These are phyloP conservation scores for Taiwanofungus camphoratus DNA, from an alignment of 1,284 basidiomycete genomes.

Conservation along the genomic window DNA sequence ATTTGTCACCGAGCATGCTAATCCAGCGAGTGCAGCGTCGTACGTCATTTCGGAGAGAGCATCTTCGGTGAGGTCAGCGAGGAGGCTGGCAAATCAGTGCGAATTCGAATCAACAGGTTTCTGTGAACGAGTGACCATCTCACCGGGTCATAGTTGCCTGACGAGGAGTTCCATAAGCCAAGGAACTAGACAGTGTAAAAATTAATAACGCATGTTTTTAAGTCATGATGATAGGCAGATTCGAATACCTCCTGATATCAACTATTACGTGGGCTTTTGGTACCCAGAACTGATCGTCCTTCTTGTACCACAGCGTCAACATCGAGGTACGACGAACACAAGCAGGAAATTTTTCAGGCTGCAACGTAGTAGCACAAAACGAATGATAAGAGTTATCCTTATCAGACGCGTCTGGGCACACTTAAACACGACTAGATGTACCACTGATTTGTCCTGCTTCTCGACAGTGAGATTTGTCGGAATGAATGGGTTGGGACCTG, in stretches of 20 bases:
- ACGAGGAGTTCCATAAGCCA: constrained; percentile 23
- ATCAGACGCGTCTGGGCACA: too few species aligned
- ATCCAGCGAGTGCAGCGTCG: constrained; percentile 62
- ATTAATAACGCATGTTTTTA: not conserved
- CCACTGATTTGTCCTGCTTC: constrained; percentile 41
- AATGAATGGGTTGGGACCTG: constrained; percentile 46
- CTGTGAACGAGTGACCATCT: too few species aligned
- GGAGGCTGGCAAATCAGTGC: constrained; percentile 24
- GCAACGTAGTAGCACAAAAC: not conserved
- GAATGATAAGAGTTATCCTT: not conserved
- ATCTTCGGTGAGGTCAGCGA: constrained; percentile 28
- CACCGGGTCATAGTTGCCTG: constrained; percentile 24
- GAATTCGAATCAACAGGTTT: too few species aligned
- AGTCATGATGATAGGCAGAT: not conserved
- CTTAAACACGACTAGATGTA: too few species aligned
- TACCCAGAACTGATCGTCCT: constrained; percentile 29
- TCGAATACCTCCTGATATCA: constrained; percentile 19
- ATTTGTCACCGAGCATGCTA: constrained; percentile 46
- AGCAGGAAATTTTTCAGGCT: constrained; percentile 20
- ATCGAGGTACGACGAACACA: constrained; percentile 15
- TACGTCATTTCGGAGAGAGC: constrained; percentile 38
- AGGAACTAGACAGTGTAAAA: constrained; percentile 12
- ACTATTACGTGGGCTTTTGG: constrained; percentile 24
- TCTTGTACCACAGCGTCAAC: constrained; percentile 26
- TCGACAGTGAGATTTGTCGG: constrained; percentile 48